Conservation (phyloP, 371 early-diverging fungal species). For the Mortierella sp. region DNA sequence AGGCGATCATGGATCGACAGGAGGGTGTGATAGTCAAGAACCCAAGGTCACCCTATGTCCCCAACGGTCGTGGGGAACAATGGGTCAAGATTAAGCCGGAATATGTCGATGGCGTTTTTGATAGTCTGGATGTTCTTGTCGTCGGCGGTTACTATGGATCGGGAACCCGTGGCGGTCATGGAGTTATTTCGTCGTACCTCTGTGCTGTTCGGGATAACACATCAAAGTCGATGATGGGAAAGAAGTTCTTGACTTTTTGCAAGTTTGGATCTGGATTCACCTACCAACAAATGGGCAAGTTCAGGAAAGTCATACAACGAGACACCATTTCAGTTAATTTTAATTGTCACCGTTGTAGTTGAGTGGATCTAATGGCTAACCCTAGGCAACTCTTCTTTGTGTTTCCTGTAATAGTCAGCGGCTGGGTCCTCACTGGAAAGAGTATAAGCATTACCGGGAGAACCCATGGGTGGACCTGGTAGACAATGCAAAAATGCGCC, state of each 20-base stretch:
- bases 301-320: conserved; percentile 54
- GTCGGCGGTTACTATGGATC: conserved; percentile 78
- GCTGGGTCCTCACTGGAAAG: conserved; percentile 50
- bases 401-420: conserved; percentile 9
- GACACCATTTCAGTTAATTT: neutral
- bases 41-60: conserved; percentile 68
- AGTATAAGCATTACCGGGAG: conserved; percentile 40
- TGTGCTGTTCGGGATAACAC: conserved; percentile 78
- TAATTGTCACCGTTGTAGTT: neutral
- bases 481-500: conserved; percentile 70
- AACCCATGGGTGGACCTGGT: conserved; percentile 52
- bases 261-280: conserved; percentile 81
- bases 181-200: conserved; percentile 71
- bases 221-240: conserved; percentile 28
- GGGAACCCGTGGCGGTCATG: conserved; percentile 71
- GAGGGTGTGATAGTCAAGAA: conserved; percentile 82
- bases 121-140: conserved; percentile 80
- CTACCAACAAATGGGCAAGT: conserved; percentile 63
- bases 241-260: conserved; percentile 72
- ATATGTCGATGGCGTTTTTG: conserved; percentile 75
- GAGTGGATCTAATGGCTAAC: neutral
- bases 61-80: conserved; percentile 65
- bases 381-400: neutral
- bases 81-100: conserved; percentile 89
- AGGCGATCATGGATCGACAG: conserved; percentile 65